These are phyloP conservation scores for Dioscorea cayenensis DNA, from an alignment of 116 monocot genomes.

Conservation along the genomic window DNA sequence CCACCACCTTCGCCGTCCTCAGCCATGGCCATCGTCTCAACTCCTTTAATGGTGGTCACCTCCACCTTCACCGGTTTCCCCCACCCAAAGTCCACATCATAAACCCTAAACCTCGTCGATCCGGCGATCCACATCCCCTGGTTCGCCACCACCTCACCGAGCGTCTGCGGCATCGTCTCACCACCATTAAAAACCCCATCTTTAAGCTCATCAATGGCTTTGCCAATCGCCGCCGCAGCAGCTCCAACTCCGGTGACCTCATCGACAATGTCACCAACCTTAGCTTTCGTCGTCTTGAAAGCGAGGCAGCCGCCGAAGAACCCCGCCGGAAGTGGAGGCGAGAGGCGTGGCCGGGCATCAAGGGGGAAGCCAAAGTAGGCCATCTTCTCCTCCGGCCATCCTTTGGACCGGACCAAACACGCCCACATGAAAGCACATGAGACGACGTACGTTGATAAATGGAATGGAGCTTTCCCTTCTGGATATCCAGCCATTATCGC, in stretches of 20 bases:
- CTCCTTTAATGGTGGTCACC: constrained; percentile 16
- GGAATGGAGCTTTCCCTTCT: constrained; percentile 1
- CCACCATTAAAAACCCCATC: neutral
- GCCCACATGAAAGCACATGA: constrained; percentile 23
- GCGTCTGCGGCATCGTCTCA: neutral
- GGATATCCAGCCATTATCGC: neutral
- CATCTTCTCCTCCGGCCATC: neutral
- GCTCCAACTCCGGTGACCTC: constrained; percentile 7
- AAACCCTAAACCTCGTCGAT: constrained; percentile 32
- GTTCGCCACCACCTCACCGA: neutral
- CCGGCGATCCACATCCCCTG: constrained; percentile 16
- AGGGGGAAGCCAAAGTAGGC: constrained; percentile 4
- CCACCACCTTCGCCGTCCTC: constrained; percentile 16
- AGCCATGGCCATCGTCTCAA: constrained; percentile 13
- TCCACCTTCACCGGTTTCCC: constrained; percentile 43
- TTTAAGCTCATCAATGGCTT: constrained; percentile 8
- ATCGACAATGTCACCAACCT: constrained; percentile 12
- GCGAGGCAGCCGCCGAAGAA: constrained; percentile 48
- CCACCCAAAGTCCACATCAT: constrained; percentile 49
- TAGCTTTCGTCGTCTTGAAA: neutral
- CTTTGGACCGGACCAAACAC: constrained; percentile 7
- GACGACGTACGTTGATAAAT: constrained; percentile 20
- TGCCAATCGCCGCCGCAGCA: constrained; percentile 17
- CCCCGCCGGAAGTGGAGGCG: constrained; percentile 8
- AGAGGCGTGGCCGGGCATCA: constrained; percentile 9